These are phyloP conservation scores for Gastrolobium villosum DNA, from an alignment of 306 rosid genomes.

Conservation along the genomic window DNA sequence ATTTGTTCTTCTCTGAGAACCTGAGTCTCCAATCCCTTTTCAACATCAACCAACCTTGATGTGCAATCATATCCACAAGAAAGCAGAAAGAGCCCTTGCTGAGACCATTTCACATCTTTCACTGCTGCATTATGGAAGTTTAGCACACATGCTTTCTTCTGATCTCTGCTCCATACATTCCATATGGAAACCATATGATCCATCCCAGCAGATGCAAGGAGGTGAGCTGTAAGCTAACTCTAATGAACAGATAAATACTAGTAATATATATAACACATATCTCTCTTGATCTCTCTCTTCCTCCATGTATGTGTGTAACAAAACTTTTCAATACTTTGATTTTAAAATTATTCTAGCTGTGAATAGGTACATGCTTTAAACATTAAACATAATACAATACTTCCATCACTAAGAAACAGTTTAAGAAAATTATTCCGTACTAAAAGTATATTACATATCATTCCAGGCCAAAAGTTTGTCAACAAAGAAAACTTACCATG, in stretches of 20 bases:
- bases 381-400: conserved; percentile 16
- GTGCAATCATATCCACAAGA: conserved; percentile 90
- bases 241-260: conserved; percentile 64
- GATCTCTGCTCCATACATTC: conserved; percentile 87
- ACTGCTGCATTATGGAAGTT: conserved; percentile 79
- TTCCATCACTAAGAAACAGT: conserved; percentile 24
- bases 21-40: conserved; percentile 79
- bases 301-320: background rate
- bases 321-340: conserved; percentile 29
- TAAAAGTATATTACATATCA: conserved; percentile 14
- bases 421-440: conserved; percentile 7
- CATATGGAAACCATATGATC: conserved; percentile 80
- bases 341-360: conserved; percentile 28
- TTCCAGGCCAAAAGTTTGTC: conserved; percentile 27
- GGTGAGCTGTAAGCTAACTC: conserved; percentile 90
- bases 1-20: conserved; percentile 75
- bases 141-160: conserved; percentile 69
- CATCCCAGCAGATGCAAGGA: conserved; percentile 98
- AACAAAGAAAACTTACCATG: conserved; percentile 61
- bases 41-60: conserved; percentile 85
- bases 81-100: conserved; percentile 69
- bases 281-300: background rate
- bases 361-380: conserved; percentile 5
- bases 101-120: conserved; percentile 88
- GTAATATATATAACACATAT: conserved; percentile 46